Percentiles rank a stretch among this genome's conserved stretches.
phyloP scores from a whole-genome alignment of 192 early-diverging fungal species.

The Radiomyces spectabilis region DNA sequence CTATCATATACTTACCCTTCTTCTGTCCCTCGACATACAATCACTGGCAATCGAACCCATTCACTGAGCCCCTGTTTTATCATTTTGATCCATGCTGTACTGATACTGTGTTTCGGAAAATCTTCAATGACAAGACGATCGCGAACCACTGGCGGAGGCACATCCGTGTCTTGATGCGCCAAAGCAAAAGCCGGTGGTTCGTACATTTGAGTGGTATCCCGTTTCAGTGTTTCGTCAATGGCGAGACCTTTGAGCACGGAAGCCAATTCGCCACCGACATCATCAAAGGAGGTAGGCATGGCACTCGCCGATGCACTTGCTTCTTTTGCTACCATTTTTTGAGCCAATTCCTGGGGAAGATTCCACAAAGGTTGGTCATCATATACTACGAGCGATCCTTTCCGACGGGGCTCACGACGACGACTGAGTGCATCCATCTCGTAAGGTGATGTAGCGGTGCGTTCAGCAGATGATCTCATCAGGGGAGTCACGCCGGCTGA shows the following conservation, averaged over 20 bases:
- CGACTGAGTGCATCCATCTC: not conserved
- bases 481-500: not conserved
- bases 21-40: constrained; percentile 26
- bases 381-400: constrained; percentile 57
- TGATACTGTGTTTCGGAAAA: constrained; percentile 48
- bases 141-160: constrained; percentile 51
- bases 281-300: not conserved
- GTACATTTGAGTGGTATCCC: constrained; percentile 43
- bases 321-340: constrained; percentile 3
- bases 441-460: not conserved
- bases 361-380: constrained; percentile 45
- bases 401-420: constrained; percentile 26
- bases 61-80: constrained; percentile 56
- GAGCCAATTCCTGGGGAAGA: constrained; percentile 2
- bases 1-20: constrained; percentile 14
- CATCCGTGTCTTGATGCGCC: constrained; percentile 48
- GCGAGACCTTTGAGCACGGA: not conserved
- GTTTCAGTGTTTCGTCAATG: not conserved
- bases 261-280: constrained; percentile 1
- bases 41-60: constrained; percentile 40
- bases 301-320: not conserved
- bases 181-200: constrained; percentile 36
- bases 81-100: constrained; percentile 67
- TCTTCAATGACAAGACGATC: constrained; percentile 57
- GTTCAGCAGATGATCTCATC: not conserved